phyloP scores from a whole-genome alignment of 495 filamentous ascomycete genomes.

The Astrothelium macrocarpum region DNA sequence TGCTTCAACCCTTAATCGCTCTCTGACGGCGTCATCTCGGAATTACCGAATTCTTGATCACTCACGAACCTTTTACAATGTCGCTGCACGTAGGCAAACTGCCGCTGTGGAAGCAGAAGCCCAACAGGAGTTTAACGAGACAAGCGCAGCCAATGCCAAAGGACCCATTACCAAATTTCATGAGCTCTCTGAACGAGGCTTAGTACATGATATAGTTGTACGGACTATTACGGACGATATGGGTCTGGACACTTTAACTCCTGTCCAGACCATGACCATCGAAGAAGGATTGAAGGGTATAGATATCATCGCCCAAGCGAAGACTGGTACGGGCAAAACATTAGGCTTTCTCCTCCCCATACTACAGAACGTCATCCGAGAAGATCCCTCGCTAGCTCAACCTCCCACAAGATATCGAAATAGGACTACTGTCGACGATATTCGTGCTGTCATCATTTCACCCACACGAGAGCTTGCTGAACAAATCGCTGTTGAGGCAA shows the following conservation, averaged over 20 bases:
- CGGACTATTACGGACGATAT: conserved; percentile 61
- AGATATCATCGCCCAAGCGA: conserved; percentile 53
- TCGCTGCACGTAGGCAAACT: background rate
- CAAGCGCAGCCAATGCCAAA: background rate
- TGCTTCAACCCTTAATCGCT: background rate
- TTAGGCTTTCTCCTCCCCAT: conserved; percentile 36
- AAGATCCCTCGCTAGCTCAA: conserved; percentile 44
- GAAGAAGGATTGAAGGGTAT: conserved; percentile 61
- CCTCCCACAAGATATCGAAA: conserved; percentile 19
- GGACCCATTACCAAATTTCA: conserved; percentile 53
- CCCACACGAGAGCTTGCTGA: conserved; percentile 92
- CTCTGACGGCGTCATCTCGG: background rate
- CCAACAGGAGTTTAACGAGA: conserved; percentile 7
- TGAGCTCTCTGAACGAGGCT: conserved; percentile 50
- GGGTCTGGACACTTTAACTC: conserved; percentile 76
- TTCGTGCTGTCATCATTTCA: conserved; percentile 83
- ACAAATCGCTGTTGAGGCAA: conserved; percentile 81
- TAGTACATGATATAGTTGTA: conserved; percentile 58
- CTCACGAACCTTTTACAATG: background rate
- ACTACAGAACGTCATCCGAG: conserved; percentile 49
- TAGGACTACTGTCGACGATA: conserved; percentile 49
- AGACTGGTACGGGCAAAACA: conserved; percentile 40
- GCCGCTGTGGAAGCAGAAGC: background rate
- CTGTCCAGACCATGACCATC: conserved; percentile 82
- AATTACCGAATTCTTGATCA: background rate